Evolutionary conservation across 495 filamentous ascomycete species (phyloP).

Genomic region (Penicillium maclennaniae): DNA sequence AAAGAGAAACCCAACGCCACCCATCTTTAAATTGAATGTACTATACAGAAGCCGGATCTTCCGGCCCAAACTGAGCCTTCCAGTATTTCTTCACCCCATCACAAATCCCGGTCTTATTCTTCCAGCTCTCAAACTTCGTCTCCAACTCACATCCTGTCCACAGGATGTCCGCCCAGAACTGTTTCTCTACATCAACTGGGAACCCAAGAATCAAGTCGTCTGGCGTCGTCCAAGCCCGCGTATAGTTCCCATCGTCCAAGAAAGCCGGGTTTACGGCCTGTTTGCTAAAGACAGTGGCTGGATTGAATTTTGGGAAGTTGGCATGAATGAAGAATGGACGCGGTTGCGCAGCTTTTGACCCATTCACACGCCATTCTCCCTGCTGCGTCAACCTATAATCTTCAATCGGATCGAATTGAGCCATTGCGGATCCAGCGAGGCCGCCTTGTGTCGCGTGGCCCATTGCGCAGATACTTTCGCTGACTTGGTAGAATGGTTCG

Average conservation of each 20-base stretch:
- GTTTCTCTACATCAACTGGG: constrained; percentile 44
- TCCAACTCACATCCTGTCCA: constrained; percentile 43
- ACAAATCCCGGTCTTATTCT: constrained; percentile 28
- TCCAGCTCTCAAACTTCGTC: constrained; percentile 31
- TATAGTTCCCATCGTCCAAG: constrained; percentile 33
- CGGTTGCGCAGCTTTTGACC: constrained; percentile 17
- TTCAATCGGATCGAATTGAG: constrained; percentile 40
- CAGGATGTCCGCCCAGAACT: constrained; percentile 46
- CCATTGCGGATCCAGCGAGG: constrained; percentile 30
- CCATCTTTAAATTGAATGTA: not conserved
- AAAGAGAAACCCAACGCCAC: not conserved
- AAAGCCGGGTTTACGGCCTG: constrained; percentile 33
- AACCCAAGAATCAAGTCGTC: constrained; percentile 34
- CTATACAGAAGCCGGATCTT: constrained; percentile 1
- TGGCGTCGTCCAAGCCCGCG: constrained; percentile 36
- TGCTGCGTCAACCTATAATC: constrained; percentile 30
- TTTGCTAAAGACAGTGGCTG: constrained; percentile 37
- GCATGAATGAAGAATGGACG: constrained; percentile 48
- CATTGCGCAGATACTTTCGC: constrained; percentile 54
- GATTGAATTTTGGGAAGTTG: constrained; percentile 50
- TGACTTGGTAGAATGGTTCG: constrained; percentile 49
- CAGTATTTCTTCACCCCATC: constrained; percentile 6
- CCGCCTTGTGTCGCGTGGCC: constrained; percentile 9
- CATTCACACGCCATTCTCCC: constrained; percentile 18
- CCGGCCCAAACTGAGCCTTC: constrained; percentile 5